Evolutionary conservation across 2,329 filamentous ascomycete species (phyloP).

Genomic region (Phialemoniopsis sp.): DNA sequence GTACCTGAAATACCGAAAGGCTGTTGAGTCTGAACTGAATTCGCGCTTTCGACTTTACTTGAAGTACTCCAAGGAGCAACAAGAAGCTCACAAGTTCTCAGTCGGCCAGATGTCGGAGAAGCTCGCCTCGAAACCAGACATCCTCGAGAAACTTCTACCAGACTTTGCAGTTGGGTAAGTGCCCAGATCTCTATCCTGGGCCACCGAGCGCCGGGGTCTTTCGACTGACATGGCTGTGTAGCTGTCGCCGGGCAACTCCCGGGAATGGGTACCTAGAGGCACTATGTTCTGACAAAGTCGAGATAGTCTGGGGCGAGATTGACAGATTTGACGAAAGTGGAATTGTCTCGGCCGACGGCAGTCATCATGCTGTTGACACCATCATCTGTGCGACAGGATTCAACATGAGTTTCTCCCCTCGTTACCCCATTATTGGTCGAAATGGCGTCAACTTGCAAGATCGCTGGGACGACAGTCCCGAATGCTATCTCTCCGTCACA

Average conservation of each 20-base stretch:
- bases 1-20: constrained; percentile 42
- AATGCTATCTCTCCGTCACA: constrained; percentile 3
- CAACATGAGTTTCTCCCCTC: constrained; percentile 12
- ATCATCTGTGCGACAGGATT: constrained; percentile 27
- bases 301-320: constrained; percentile 13
- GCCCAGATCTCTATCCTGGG: too few species aligned
- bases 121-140: too few species aligned
- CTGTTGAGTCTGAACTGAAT: constrained; percentile 38
- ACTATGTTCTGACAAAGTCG: constrained; percentile 16
- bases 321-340: constrained; percentile 17
- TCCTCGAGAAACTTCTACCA: constrained; percentile 12
- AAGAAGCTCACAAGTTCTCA: not conserved
- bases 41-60: constrained; percentile 45
- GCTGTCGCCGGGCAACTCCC: constrained; percentile 22
- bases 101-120: constrained; percentile 3
- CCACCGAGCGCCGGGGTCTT: too few species aligned
- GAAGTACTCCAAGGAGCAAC: constrained; percentile 34
- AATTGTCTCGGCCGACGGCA: constrained; percentile 16
- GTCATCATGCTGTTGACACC: constrained; percentile 19
- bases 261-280: constrained; percentile 24
- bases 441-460: not conserved
- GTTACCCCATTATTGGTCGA: constrained; percentile 30
- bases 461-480: too few species aligned
- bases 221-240: too few species aligned
- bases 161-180: too few species aligned